Evolutionary conservation across 164 flowering plant genomes (phyloP).

Genomic region (Litsea cubeba): DNA sequence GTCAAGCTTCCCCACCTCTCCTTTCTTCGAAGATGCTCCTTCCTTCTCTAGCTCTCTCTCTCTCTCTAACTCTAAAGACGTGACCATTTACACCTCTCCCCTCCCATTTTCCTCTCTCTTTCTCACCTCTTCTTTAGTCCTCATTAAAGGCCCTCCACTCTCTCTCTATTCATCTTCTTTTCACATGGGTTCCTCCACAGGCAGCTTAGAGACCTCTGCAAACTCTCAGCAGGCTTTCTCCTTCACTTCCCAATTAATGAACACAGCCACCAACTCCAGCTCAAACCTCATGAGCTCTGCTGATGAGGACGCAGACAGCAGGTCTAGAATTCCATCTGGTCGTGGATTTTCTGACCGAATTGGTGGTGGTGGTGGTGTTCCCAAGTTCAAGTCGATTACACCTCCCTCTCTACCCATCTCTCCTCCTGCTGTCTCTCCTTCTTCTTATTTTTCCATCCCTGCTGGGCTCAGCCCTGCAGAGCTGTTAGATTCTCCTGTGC

Average conservation of each 20-base stretch:
- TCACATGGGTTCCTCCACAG: slow-evolving; percentile 37
- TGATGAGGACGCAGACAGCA: slow-evolving; percentile 13
- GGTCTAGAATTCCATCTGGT: background rate
- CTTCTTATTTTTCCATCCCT: slow-evolving; percentile 47
- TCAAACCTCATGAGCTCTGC: slow-evolving; percentile 15
- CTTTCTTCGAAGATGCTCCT: slow-evolving; percentile 23
- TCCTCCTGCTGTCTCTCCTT: slow-evolving; percentile 56
- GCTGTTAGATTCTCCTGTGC: slow-evolving; percentile 59
- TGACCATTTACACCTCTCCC: slow-evolving; percentile 4
- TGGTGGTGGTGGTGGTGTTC: slow-evolving; percentile 23
- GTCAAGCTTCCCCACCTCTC: slow-evolving; percentile 14
- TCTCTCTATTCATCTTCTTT: background rate
- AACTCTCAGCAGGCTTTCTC: slow-evolving; percentile 31
- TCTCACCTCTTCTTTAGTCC: background rate
- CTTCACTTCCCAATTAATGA: slow-evolving; percentile 35
- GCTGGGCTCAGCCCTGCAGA: slow-evolving; percentile 54
- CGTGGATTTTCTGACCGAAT: slow-evolving; percentile 22
- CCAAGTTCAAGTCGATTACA: slow-evolving; percentile 54
- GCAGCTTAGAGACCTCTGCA: slow-evolving; percentile 32
- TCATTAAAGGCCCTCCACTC: background rate
- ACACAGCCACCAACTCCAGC: slow-evolving; percentile 22
- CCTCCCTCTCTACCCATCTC: slow-evolving; percentile 57
- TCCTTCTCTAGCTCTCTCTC: background rate
- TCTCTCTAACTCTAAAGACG: background rate
- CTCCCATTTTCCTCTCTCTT: slow-evolving; percentile 4